These are phyloP conservation scores for Shiraia bambusicola DNA, from an alignment of 2,329 filamentous ascomycete genomes.

Conservation along the genomic window DNA sequence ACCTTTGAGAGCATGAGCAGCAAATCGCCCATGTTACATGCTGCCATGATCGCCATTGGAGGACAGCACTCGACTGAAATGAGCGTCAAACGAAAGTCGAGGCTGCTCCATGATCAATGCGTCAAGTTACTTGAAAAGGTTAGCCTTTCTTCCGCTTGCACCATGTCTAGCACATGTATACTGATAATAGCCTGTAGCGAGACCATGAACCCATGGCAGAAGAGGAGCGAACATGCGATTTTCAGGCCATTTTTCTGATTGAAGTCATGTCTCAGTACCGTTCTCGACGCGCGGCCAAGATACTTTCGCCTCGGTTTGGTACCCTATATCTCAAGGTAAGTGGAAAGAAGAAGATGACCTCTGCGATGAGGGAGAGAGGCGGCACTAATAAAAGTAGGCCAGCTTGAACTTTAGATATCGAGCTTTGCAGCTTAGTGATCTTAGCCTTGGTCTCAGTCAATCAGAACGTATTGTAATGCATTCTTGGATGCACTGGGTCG, in stretches of 20 bases:
- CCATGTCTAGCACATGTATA: conserved; percentile 1
- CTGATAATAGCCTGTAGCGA: conserved; percentile 32
- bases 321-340: conserved; percentile 40
- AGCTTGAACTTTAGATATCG: conserved; percentile 19
- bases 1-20: conserved; percentile 38
- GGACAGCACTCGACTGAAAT: conserved; percentile 43
- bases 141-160: conserved; percentile 1
- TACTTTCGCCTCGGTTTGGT: conserved; percentile 43
- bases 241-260: conserved; percentile 48
- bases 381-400: conserved; percentile 22
- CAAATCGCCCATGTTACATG: conserved; percentile 47
- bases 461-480: conserved; percentile 23
- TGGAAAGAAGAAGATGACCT: no score
- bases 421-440: conserved; percentile 19
- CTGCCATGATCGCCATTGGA: conserved; percentile 49
- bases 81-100: conserved; percentile 39
- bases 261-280: conserved; percentile 48
- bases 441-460: conserved; percentile 16
- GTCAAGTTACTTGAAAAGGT: conserved; percentile 45
- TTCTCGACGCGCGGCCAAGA: conserved; percentile 41
- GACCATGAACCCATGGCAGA: conserved; percentile 27
- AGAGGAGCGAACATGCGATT: conserved; percentile 42
- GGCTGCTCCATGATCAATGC: conserved; percentile 46
- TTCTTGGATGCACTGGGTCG: conserved; percentile 40
- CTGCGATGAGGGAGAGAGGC: background rate